A percentile compares a stretch with the other conserved stretches of the same genome.
Conservation (phyloP, 768 basidiomycete species). For the Peribolospora kevripleyi region DNA sequence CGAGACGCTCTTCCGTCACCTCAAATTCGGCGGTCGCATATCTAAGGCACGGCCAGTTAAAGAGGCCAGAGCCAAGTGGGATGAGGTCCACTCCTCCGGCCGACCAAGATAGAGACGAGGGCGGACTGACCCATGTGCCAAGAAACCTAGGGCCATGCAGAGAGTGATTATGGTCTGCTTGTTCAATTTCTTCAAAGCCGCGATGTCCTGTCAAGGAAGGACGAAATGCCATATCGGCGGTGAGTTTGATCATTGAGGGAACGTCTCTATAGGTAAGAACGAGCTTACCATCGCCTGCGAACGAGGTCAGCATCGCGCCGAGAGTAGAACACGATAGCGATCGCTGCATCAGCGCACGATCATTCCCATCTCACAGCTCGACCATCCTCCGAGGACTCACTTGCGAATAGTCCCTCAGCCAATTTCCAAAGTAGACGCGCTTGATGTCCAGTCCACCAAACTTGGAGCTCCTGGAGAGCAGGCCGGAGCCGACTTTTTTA, state of each 20-base stretch:
- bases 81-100: conserved; percentile 18
- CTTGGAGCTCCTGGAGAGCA: conserved; percentile 16
- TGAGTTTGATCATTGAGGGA: not conserved
- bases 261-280: not conserved
- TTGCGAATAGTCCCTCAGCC: conserved; percentile 61
- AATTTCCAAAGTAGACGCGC: conserved; percentile 18
- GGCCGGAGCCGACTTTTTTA: conserved; percentile 14
- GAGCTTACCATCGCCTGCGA: conserved; percentile 18
- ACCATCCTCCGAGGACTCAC: conserved; percentile 16
- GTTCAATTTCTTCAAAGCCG: conserved; percentile 18
- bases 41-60: conserved; percentile 12
- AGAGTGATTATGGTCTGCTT: conserved; percentile 60
- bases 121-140: conserved; percentile 27
- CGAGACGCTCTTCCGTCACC: conserved; percentile 23
- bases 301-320: not conserved
- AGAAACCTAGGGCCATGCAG: conserved; percentile 71
- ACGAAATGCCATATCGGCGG: not conserved
- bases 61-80: too few species aligned
- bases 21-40: conserved; percentile 34
- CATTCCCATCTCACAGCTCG: conserved; percentile 23
- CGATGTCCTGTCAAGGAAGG: not conserved
- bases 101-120: conserved; percentile 26
- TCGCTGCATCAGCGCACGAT: conserved; percentile 39
- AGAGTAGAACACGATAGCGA: not conserved
- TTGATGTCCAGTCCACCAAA: conserved; percentile 22